phyloP scores from a whole-genome alignment of 2,329 filamentous ascomycete genomes.

The Hypomyces perniciosus region DNA sequence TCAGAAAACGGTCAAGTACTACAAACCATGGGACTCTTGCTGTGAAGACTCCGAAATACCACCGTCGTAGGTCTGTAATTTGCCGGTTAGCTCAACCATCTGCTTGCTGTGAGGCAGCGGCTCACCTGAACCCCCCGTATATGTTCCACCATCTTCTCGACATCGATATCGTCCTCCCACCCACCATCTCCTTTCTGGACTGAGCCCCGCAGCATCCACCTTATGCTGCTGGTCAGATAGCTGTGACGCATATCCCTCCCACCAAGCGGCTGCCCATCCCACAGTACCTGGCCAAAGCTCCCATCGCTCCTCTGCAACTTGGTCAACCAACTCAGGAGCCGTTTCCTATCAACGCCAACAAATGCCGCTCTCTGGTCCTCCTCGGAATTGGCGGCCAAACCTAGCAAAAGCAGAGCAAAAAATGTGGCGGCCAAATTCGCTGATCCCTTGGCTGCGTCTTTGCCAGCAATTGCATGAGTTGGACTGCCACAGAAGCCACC shows the following conservation, averaged over 20 bases:
- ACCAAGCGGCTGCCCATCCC: slow-evolving; percentile 57
- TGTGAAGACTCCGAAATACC: slow-evolving; percentile 73
- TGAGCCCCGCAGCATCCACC: slow-evolving; percentile 72
- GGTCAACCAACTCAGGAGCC: slow-evolving; percentile 68
- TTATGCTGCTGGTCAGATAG: slow-evolving; percentile 73
- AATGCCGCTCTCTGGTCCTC: slow-evolving; percentile 41
- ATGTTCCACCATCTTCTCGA: slow-evolving; percentile 62
- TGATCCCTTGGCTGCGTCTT: slow-evolving; percentile 40
- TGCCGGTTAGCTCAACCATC: not conserved
- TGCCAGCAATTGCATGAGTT: slow-evolving; percentile 43
- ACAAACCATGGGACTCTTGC: slow-evolving; percentile 75
- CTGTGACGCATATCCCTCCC: slow-evolving; percentile 83
- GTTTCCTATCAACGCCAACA: slow-evolving; percentile 57
- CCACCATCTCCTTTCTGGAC: slow-evolving; percentile 43
- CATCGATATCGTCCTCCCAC: slow-evolving; percentile 66
- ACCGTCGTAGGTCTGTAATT: slow-evolving; percentile 67
- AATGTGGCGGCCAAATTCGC: slow-evolving; percentile 82
- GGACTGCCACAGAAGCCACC: slow-evolving; percentile 89
- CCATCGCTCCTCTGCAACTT: slow-evolving; percentile 75
- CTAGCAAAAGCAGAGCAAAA: slow-evolving; percentile 74
- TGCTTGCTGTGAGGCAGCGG: not conserved
- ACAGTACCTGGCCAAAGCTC: slow-evolving; percentile 81
- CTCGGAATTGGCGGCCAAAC: slow-evolving; percentile 41
- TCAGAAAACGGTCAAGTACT: not conserved
- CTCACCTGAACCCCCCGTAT: slow-evolving; percentile 57